phyloP scores from a whole-genome alignment of 2,329 filamentous ascomycete genomes.

The Trichoderma koningii region DNA sequence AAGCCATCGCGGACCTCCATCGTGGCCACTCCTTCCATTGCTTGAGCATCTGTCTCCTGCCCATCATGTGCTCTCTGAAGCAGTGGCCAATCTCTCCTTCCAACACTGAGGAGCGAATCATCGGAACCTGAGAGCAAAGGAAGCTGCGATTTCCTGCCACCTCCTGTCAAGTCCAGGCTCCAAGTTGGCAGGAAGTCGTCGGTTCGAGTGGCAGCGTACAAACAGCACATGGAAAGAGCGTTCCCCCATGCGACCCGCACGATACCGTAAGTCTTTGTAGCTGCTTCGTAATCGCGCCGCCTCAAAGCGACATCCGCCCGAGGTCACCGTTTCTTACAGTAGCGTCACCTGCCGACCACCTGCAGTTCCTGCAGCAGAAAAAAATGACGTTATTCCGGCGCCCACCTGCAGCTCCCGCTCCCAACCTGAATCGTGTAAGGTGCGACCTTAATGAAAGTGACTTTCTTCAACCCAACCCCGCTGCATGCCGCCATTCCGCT shows the following conservation, averaged over 20 bases:
- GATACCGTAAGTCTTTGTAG: slow-evolving; percentile 18
- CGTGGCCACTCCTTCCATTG: neutral
- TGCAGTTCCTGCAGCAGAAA: slow-evolving; percentile 18
- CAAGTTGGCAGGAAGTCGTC: neutral
- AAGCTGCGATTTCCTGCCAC: slow-evolving; percentile 2
- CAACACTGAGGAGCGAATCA: neutral
- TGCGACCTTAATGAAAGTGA: neutral
- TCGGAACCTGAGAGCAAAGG: neutral
- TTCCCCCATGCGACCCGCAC: neutral
- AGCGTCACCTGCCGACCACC: slow-evolving; percentile 14
- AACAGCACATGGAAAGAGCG: neutral
- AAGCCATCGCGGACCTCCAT: neutral
- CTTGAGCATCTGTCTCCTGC: neutral
- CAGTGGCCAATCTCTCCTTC: neutral
- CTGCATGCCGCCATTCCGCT: neutral
- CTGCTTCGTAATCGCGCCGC: slow-evolving; percentile 9
- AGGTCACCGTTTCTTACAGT: neutral
- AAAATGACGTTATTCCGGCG: slow-evolving; percentile 24
- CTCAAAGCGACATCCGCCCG: neutral
- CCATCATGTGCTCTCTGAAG: neutral
- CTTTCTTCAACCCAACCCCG: neutral
- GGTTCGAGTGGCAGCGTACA: neutral
- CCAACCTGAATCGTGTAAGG: no score
- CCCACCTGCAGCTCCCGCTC: neutral
- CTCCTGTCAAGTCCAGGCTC: neutral